phyloP scores from a whole-genome alignment of 2,329 filamentous ascomycete species.

The Pseudocercospora crystallina region DNA sequence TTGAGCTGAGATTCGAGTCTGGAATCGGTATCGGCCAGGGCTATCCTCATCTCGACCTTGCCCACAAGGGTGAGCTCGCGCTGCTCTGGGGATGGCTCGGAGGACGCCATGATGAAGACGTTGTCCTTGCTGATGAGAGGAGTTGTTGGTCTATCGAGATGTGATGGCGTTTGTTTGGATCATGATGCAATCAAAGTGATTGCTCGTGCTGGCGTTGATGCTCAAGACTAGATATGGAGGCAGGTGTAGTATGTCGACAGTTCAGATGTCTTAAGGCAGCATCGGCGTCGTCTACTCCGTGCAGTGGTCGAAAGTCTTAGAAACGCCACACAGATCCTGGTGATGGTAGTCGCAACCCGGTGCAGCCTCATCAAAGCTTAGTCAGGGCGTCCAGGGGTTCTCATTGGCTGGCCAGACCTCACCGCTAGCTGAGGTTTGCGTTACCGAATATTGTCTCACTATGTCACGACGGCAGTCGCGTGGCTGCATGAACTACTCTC shows the following conservation, averaged over 20 bases:
- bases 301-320: slow-evolving; percentile 1
- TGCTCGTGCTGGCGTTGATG: too few species aligned
- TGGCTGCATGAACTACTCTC: too few species aligned
- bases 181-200: slow-evolving; percentile 1
- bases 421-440: too few species aligned
- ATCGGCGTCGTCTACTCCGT: too few species aligned
- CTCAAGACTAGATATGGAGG: background rate
- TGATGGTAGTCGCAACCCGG: background rate
- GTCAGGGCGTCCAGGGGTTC: too few species aligned
- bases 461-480: too few species aligned
- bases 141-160: background rate
- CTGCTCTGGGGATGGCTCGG: slow-evolving; percentile 50
- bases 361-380: too few species aligned
- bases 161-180: background rate
- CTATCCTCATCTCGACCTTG: slow-evolving; percentile 82
- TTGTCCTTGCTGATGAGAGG: background rate
- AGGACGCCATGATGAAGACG: slow-evolving; percentile 3
- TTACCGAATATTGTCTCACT: too few species aligned
- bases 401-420: too few species aligned
- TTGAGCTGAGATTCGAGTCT: slow-evolving; percentile 78
- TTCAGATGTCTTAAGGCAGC: background rate
- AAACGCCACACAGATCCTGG: slow-evolving; percentile 11
- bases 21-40: slow-evolving; percentile 76
- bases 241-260: background rate
- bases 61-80: slow-evolving; percentile 79